phyloP scores from a whole-genome alignment of 2,329 filamentous ascomycete species.

The Ophiostoma fasciatum region DNA sequence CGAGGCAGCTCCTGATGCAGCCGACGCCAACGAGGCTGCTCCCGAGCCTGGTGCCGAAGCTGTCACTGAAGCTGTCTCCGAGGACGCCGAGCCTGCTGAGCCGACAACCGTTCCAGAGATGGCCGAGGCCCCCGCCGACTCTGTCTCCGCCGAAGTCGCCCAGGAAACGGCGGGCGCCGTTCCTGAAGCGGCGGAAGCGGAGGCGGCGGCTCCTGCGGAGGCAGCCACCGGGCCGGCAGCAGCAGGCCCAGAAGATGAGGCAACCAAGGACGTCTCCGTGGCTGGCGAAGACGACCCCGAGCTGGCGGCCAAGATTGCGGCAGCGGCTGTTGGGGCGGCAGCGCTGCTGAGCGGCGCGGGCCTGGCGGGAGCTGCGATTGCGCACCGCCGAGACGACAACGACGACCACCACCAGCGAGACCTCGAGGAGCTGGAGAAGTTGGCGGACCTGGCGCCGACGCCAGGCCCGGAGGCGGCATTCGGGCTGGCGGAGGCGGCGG shows the following conservation, averaged over 20 bases:
- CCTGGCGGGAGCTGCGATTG: background rate
- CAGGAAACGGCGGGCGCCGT: no score
- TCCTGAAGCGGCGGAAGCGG: background rate
- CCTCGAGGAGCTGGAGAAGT: conserved; percentile 4
- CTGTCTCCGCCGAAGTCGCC: no score
- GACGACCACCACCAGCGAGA: conserved; percentile 2
- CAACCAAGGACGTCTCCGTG: background rate
- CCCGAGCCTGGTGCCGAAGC: background rate
- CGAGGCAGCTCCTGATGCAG: no score
- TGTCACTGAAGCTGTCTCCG: background rate
- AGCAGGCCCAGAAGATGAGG: background rate
- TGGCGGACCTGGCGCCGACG: conserved; percentile 2
- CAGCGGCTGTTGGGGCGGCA: conserved; percentile 4
- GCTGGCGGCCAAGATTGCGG: conserved; percentile 3
- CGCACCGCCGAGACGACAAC: background rate
- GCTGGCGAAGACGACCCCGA: background rate
- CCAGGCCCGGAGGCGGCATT: background rate
- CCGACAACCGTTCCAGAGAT: no score
- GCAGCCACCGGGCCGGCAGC: background rate
- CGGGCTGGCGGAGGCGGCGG: conserved; percentile 5
- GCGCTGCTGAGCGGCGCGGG: conserved; percentile 8
- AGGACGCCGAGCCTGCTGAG: background rate
- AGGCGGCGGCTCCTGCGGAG: no score
- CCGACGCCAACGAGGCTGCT: no score
- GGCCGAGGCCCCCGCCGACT: no score